Evolutionary conservation across 1,139 yeast species (phyloP).

Genomic region (Lodderomyces pseudojiufengensis): DNA sequence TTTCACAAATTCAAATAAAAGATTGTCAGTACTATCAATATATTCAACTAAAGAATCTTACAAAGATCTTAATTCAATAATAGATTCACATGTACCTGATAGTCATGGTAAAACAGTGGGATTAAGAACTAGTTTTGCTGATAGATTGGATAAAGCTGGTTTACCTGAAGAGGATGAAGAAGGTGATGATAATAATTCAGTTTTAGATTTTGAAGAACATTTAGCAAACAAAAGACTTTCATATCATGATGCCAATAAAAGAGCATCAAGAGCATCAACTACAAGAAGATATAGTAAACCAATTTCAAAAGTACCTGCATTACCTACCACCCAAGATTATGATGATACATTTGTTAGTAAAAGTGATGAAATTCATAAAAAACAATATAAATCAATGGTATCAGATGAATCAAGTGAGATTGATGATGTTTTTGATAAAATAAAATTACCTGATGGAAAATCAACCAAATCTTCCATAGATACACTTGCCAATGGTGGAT

Average conservation of each 20-base stretch:
- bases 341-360: conserved; percentile 40
- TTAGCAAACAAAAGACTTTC: conserved; percentile 39
- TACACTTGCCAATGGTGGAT: conserved; percentile 12
- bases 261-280: conserved; percentile 21
- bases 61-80: conserved; percentile 54
- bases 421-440: conserved; percentile 38
- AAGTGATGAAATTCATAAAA: conserved; percentile 23
- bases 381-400: conserved; percentile 12
- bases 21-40: conserved; percentile 65
- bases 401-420: conserved; percentile 18
- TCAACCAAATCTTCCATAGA: conserved; percentile 15
- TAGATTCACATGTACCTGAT: conserved; percentile 25
- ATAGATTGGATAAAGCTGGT: conserved; percentile 40
- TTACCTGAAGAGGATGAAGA: conserved; percentile 25
- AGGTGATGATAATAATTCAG: conserved; percentile 35
- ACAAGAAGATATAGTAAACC: conserved; percentile 25
- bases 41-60: conserved; percentile 67
- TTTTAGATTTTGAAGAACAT: conserved; percentile 44
- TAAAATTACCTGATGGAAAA: conserved; percentile 39
- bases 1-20: conserved; percentile 59
- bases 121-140: conserved; percentile 44
- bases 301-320: conserved; percentile 30
- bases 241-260: conserved; percentile 27
- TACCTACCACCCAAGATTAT: conserved; percentile 22
- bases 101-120: conserved; percentile 26